phyloP scores from a whole-genome alignment of 129 eudicot genomes.

The Tagetes patula region DNA sequence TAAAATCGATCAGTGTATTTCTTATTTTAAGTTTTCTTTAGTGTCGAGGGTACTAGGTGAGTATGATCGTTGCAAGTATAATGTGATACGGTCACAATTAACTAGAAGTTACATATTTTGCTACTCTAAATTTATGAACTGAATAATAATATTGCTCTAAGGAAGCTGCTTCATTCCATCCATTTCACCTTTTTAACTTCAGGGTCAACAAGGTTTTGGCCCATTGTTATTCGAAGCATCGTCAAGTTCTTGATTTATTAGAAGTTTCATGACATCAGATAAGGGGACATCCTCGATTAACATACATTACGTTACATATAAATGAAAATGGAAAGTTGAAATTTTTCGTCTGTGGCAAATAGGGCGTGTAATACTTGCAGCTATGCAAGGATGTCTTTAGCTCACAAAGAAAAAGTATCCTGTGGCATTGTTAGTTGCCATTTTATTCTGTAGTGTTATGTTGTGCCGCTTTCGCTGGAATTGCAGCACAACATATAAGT shows the following conservation, averaged over 20 bases:
- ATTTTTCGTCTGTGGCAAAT: conserved; percentile 9
- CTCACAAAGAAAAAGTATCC: conserved; percentile 25
- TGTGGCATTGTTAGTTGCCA: conserved; percentile 27
- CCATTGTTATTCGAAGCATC: not conserved
- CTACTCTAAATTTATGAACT: too few relatives aligned
- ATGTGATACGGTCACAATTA: too few relatives aligned
- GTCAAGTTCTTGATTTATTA: not conserved
- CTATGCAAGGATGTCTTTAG: conserved; percentile 23
- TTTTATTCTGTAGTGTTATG: conserved; percentile 40
- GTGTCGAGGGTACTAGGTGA: too few relatives aligned
- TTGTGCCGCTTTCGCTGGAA: conserved; percentile 20
- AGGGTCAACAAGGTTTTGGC: not conserved
- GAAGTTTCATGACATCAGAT: conserved; percentile 21
- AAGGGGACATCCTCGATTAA: not conserved
- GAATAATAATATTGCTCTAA: too few relatives aligned
- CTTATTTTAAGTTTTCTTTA: not conserved
- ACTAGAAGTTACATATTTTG: too few relatives aligned
- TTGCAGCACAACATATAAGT: conserved; percentile 27
- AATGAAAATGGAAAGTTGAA: not conserved
- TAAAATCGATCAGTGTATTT: not conserved
- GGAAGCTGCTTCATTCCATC: not conserved
- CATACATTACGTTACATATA: not conserved
- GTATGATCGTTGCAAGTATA: too few relatives aligned
- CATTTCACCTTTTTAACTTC: not conserved
- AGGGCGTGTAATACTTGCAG: conserved; percentile 10